Percentiles rank a stretch among this genome's conserved stretches.
Evolutionary conservation across 2,329 filamentous ascomycete species (phyloP).

Genomic region (Aotearoamyces nothofagi): DNA sequence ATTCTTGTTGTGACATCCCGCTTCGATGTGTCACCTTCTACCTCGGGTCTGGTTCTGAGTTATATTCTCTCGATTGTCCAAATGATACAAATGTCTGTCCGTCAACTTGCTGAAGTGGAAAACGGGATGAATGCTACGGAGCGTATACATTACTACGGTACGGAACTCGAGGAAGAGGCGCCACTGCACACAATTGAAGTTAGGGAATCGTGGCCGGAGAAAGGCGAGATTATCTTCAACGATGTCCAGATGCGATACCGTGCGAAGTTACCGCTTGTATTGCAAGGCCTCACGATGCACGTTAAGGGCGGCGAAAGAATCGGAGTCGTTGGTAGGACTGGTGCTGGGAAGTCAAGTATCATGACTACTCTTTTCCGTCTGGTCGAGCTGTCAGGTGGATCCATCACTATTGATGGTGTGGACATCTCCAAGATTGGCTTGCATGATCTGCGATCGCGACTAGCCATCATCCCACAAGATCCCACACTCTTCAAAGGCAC

Average conservation of each 20-base stretch:
- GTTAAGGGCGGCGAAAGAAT: conserved; percentile 64
- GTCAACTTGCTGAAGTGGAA: conserved; percentile 88
- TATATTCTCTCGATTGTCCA: conserved; percentile 90
- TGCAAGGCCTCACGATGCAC: conserved; percentile 56
- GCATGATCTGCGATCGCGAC: conserved; percentile 57
- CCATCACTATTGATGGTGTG: conserved; percentile 49
- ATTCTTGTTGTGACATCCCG: conserved; percentile 86
- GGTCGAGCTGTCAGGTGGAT: conserved; percentile 46
- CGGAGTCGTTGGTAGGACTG: conserved; percentile 68
- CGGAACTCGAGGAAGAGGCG: conserved; percentile 74
- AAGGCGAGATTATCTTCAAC: conserved; percentile 65
- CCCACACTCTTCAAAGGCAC: conserved; percentile 73
- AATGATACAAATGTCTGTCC: conserved; percentile 90
- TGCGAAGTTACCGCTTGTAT: conserved; percentile 53
- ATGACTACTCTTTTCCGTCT: conserved; percentile 73
- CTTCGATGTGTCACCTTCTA: conserved; percentile 73
- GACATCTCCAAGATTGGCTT: conserved; percentile 62
- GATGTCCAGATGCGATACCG: conserved; percentile 71
- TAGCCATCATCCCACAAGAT: conserved; percentile 76
- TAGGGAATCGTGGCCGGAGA: conserved; percentile 66
- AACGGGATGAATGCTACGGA: conserved; percentile 98
- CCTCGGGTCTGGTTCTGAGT: conserved; percentile 73
- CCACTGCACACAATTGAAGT: conserved; percentile 65
- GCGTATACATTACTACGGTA: conserved; percentile 80
- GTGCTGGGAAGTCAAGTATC: conserved; percentile 71